These are phyloP conservation scores for Aureobasidium mangrovei DNA, from an alignment of 2,329 filamentous ascomycete species.

Conservation along the genomic window DNA sequence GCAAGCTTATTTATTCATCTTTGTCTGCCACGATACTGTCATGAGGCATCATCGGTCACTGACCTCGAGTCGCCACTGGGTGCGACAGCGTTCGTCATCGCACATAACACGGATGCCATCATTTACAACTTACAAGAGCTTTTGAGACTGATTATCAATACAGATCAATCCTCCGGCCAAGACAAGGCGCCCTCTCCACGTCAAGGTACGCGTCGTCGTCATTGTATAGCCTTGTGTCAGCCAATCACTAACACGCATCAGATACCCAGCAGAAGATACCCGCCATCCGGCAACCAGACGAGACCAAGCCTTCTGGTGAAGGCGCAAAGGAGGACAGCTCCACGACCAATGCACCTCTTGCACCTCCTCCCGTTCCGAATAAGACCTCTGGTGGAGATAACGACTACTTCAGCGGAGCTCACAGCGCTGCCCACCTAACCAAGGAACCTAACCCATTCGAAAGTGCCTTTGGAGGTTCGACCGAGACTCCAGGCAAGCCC, in stretches of 20 bases:
- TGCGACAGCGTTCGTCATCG: neutral
- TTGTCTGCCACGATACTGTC: neutral
- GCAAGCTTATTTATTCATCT: neutral
- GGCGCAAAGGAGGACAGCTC: slow-evolving; percentile 23
- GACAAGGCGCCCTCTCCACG: slow-evolving; percentile 7
- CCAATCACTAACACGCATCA: neutral
- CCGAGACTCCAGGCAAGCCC: slow-evolving; percentile 70
- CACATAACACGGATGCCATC: neutral
- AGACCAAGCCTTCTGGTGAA: slow-evolving; percentile 22
- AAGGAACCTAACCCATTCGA: slow-evolving; percentile 96
- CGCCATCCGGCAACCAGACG: slow-evolving; percentile 29
- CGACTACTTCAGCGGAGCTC: slow-evolving; percentile 43
- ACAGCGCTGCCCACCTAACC: slow-evolving; percentile 46
- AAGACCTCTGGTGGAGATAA: slow-evolving; percentile 33
- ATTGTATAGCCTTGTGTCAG: neutral
- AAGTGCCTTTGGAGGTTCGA: slow-evolving; percentile 70
- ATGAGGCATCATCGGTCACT: neutral
- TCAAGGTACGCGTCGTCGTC: neutral
- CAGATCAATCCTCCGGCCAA: slow-evolving; percentile 8
- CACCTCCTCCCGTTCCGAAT: slow-evolving; percentile 42
- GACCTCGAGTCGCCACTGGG: neutral
- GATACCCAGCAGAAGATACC: slow-evolving; percentile 14
- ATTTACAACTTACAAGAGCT: neutral
- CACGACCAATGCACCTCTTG: slow-evolving; percentile 40
- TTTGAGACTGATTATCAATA: neutral